Evolutionary conservation across 192 early-diverging fungal genomes (phyloP), one percentile per base, ranked within the genome.

Genomic region (Geosiphon pyriformis): DNA sequence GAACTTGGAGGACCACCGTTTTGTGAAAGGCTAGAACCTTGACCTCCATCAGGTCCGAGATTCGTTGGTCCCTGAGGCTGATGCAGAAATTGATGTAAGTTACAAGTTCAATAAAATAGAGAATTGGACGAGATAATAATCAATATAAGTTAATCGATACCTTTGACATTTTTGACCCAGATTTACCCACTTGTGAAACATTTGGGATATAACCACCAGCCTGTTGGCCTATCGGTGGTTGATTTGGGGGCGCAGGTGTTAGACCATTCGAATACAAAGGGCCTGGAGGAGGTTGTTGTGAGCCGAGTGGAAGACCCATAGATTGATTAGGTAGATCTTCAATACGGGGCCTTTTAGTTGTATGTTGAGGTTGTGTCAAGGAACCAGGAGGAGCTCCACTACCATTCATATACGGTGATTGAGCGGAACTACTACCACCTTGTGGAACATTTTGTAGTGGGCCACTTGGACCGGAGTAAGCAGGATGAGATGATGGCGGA

Each of bases 231-330:
- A 15, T 23, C 57, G 12, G 69, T 20, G 68, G 66, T 47, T 50
- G 67, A 3, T 58, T 31, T 31, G 70, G 54, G 37, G 49, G 61
- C 29, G 72, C 71, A 11, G 62, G 70, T 15, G 69, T 77, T 49
- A 70, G 60, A 27, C 56, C 62, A 61, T 78, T 76, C 6, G 67
- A 63, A 15, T 80, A 68, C 73, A 84, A 72, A 10, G 37, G 15
- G 26, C 72, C 68, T 55, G 73, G 68, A 51, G 77, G 76, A 60
- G 78, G 69, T 61, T 69, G 76, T 51, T 67, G 76, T 60, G 78
- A 72, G 18, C 77, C 79, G 52, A 73, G 64, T 0, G 82, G 73
- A 55, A 76, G 70, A 17, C 82, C 80, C 23, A 81, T 77, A 15
- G 73, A 66, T n/a, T 65, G 73, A 7, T 71, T 74, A 48, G 75